phyloP scores from a whole-genome alignment of 2,329 filamentous ascomycete genomes.

The Aspergillus sp. region DNA sequence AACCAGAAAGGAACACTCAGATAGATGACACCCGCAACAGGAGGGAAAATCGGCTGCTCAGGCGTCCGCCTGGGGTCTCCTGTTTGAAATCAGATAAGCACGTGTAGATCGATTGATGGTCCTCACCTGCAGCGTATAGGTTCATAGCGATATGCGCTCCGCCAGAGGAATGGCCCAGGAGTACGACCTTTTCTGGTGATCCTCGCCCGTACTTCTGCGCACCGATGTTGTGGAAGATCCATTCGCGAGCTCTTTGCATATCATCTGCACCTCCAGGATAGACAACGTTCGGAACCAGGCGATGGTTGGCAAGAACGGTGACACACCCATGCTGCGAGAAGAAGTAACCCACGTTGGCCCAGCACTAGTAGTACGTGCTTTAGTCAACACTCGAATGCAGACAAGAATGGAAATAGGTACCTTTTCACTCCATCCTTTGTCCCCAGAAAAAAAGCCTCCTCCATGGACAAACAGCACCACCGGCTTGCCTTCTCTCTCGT shows the following conservation, averaged over 20 bases:
- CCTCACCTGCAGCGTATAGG: background rate
- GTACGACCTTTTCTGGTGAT: background rate
- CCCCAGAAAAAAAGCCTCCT: constrained; percentile 7
- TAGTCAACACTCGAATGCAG: background rate
- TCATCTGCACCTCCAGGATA: constrained; percentile 8
- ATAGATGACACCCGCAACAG: constrained; percentile 6
- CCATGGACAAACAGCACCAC: constrained; percentile 6
- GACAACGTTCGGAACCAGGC: constrained; percentile 4
- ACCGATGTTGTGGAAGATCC: constrained; percentile 4
- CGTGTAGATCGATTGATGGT: too few species aligned
- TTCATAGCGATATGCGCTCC: too few species aligned
- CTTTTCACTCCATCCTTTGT: constrained; percentile 7
- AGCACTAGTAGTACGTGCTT: background rate
- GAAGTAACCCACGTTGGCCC: constrained; percentile 3
- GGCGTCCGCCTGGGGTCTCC: background rate
- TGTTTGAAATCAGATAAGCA: background rate
- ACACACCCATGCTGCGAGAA: constrained; percentile 2
- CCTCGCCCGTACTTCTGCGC: background rate
- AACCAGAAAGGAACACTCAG: constrained; percentile 8
- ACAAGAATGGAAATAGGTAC: background rate
- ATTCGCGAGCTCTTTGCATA: constrained; percentile 7
- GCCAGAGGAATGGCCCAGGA: background rate
- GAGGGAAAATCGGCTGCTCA: background rate
- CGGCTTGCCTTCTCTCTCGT: background rate
- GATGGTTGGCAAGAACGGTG: constrained; percentile 5